Base-by-base conservation (phyloP, 345 rosid genomes). In the Ailanthus altissimus region DNA sequence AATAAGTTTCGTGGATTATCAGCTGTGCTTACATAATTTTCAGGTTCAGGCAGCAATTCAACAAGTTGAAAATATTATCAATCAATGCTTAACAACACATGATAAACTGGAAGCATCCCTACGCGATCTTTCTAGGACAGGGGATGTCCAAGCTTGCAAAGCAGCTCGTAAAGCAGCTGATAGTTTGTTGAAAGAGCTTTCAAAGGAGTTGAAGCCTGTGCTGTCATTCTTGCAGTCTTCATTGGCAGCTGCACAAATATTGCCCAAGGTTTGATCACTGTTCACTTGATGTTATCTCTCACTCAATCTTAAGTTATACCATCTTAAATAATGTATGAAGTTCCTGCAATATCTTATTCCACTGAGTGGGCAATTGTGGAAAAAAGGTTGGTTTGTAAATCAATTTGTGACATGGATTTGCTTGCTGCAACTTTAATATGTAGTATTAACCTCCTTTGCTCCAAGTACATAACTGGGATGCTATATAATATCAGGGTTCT, bases 101-200 rank as follows among this genome's bases (percentile, higher is more conserved):
- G 90, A 92, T 77, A 96, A 89, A 84, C 92, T 93, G 20, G 99
- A 96, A 89, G 88, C 90, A 74, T 93, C 98, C 1, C 80, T 93
- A 63, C 97, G 87, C 51, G 97, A 92, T 76, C 98, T 92, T 78
- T 93, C 95, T 60, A 91, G 99, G 83, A 88, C 91, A 2, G 98
- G 98, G 43, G 99, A 93, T 83, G 86, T 87, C 72, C 99, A 92
- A 86, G 87, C 92, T 76, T 93, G 99, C 84, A 96, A 96, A 87
- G 83, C 89, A 66, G 87, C 94, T 80, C 97, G 99, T 36, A 96
- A 89, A 89, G 68, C 90, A 38, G 87, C 90, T 38, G 99, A 96
- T 83, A 85, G 78, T 78, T 67, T 80, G 72, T 83, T 92, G 84
- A 97, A 97, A 86, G 98, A 91, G 85, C 85, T 84, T 70, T 82